Percentiles rank a stretch among this genome's conserved stretches.
These are phyloP conservation scores for Sporopachydermia lactativora DNA, from an alignment of 805 yeast species.

Conservation along the genomic window DNA sequence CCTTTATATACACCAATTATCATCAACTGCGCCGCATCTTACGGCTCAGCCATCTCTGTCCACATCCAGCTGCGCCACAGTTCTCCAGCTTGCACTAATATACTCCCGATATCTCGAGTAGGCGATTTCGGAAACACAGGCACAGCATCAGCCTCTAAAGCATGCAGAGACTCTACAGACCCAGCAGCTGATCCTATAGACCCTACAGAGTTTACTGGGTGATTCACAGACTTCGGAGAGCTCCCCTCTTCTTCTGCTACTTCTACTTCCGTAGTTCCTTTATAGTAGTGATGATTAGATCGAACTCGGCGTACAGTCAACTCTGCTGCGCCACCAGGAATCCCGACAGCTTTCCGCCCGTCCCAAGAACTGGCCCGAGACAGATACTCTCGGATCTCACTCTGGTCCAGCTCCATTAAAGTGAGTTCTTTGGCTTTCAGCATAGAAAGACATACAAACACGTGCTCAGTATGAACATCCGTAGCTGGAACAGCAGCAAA, in stretches of 20 bases:
- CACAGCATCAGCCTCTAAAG: conserved; percentile 5
- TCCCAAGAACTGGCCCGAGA: conserved; percentile 25
- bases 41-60: conserved; percentile 43
- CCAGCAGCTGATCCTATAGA: conserved; percentile 4
- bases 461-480: conserved; percentile 43
- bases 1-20: no score
- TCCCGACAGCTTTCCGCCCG: conserved; percentile 15
- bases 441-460: conserved; percentile 66
- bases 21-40: no score
- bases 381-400: conserved; percentile 72
- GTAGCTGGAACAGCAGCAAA: not conserved
- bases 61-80: conserved; percentile 78
- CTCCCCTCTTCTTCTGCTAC: not conserved
- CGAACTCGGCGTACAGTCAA: conserved; percentile 9
- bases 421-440: conserved; percentile 68
- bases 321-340: conserved; percentile 6
- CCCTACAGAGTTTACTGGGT: conserved; percentile 16
- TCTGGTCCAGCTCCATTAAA: conserved; percentile 76
- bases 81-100: conserved; percentile 70
- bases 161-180: conserved; percentile 6
- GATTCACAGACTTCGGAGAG: conserved; percentile 13
- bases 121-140: conserved; percentile 27
- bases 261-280: conserved; percentile 9
- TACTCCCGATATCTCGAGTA: conserved; percentile 54
- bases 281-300: conserved; percentile 10